Evolutionary conservation across 768 basidiomycete genomes (phyloP).

Genomic region (Podaxis sp.): DNA sequence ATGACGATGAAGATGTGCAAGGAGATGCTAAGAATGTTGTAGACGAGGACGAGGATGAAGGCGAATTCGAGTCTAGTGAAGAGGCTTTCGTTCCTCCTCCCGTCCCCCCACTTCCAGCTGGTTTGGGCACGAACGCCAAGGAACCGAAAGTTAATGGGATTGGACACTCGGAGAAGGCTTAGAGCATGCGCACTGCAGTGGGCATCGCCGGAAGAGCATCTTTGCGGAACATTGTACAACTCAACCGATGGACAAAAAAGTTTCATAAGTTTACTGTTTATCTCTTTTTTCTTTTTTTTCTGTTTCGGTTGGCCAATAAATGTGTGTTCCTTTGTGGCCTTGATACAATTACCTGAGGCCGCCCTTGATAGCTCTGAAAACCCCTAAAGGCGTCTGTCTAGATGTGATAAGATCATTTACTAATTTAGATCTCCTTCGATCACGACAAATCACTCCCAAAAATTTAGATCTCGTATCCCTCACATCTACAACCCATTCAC

Average conservation of each 20-base stretch:
- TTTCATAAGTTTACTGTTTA: not conserved
- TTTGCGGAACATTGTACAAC: no score
- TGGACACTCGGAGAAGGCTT: constrained; percentile 8
- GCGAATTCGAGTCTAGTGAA: not conserved
- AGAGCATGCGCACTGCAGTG: not conserved
- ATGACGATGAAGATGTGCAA: constrained; percentile 40
- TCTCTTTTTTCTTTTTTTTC: not conserved
- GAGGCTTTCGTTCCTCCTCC: not conserved
- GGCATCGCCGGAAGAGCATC: no score
- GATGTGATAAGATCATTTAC: constrained; percentile 5
- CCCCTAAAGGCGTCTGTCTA: not conserved
- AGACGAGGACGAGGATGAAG: constrained; percentile 20
- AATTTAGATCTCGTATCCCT: not conserved
- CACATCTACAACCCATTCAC: not conserved
- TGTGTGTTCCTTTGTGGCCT: not conserved
- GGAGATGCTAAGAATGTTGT: constrained; percentile 21
- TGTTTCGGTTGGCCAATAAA: not conserved
- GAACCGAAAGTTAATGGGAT: constrained; percentile 26
- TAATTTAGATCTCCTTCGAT: not conserved
- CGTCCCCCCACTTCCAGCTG: constrained; percentile 3
- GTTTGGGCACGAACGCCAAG: not conserved
- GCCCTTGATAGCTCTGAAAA: not conserved
- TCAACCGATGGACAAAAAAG: no score
- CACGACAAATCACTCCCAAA: not conserved
- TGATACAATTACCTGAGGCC: no score